Evolutionary conservation across 1,284 basidiomycete genomes (phyloP).

Genomic region (Austroboletus rostrupii): DNA sequence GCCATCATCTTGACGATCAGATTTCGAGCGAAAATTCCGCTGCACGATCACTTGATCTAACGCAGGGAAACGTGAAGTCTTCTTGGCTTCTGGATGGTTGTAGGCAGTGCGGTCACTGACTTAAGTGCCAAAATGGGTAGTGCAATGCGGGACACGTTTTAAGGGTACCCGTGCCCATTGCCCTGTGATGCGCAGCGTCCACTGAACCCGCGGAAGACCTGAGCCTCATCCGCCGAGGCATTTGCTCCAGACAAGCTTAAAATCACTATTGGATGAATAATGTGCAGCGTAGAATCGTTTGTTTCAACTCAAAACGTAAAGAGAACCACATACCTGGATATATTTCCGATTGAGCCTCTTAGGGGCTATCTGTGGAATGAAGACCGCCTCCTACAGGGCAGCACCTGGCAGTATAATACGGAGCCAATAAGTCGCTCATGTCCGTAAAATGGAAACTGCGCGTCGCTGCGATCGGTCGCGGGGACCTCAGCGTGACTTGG

Average conservation of each 20-base stretch:
- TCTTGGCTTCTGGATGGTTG: slow-evolving; percentile 22
- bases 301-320: neutral
- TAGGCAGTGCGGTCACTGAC: slow-evolving; percentile 2
- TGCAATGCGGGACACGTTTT: slow-evolving; percentile 1
- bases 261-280: neutral
- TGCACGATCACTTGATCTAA: slow-evolving; percentile 8
- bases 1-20: slow-evolving; percentile 10
- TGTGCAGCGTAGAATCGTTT: neutral
- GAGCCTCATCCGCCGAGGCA: neutral
- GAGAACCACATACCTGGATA: neutral
- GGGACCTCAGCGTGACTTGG: neutral
- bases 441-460: slow-evolving; percentile 9
- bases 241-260: neutral
- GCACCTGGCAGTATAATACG: neutral
- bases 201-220: neutral
- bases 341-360: neutral
- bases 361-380: neutral
- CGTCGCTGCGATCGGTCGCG: slow-evolving; percentile 1
- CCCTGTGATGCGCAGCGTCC: neutral
- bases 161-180: neutral
- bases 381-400: neutral
- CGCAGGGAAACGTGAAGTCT: slow-evolving; percentile 2
- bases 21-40: slow-evolving; percentile 16
- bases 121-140: neutral
- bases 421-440: neutral